These are phyloP conservation scores for Nitzschia sp. DNA, from an alignment of 108 stramenopile genomes.

Conservation along the genomic window DNA sequence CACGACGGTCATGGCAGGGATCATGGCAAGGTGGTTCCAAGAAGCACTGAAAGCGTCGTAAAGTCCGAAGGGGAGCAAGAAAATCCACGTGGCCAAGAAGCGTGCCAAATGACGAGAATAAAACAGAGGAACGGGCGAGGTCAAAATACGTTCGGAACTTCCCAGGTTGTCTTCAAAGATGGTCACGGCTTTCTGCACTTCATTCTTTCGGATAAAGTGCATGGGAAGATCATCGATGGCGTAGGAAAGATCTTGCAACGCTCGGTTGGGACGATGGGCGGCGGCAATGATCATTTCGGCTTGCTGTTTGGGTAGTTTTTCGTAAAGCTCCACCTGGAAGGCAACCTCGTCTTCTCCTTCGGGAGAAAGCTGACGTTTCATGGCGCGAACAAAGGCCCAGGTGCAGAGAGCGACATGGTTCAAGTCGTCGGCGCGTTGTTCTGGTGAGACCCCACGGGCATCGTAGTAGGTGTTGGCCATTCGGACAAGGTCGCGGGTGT, in stretches of 20 bases:
- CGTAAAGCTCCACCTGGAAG: slow-evolving; percentile 49
- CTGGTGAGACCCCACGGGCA: slow-evolving; percentile 32
- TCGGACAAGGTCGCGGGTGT: slow-evolving; percentile 71
- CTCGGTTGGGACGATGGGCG: slow-evolving; percentile 76
- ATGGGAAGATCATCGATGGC: slow-evolving; percentile 81
- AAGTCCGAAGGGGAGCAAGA: slow-evolving; percentile 71
- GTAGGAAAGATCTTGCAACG: slow-evolving; percentile 61
- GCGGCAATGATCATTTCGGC: slow-evolving; percentile 61
- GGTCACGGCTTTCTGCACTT: slow-evolving; percentile 63
- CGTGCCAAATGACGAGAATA: slow-evolving; percentile 76
- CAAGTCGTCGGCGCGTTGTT: slow-evolving; percentile 49
- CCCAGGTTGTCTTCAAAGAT: slow-evolving; percentile 81
- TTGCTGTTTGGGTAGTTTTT: slow-evolving; percentile 54
- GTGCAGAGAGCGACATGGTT: slow-evolving; percentile 53
- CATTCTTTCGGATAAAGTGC: slow-evolving; percentile 75
- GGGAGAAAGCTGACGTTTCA: slow-evolving; percentile 67
- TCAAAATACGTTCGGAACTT: slow-evolving; percentile 56
- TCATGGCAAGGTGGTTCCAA: slow-evolving; percentile 81
- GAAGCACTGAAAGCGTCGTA: slow-evolving; percentile 68
- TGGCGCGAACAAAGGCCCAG: slow-evolving; percentile 71
- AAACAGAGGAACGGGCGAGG: slow-evolving; percentile 73
- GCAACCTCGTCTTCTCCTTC: slow-evolving; percentile 61
- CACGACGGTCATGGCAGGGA: slow-evolving; percentile 63
- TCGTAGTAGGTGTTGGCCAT: slow-evolving; percentile 73
- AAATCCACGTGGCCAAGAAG: slow-evolving; percentile 76